Conservation (phyloP, 805 yeast species). For the Kockiozyma suomiensis region DNA sequence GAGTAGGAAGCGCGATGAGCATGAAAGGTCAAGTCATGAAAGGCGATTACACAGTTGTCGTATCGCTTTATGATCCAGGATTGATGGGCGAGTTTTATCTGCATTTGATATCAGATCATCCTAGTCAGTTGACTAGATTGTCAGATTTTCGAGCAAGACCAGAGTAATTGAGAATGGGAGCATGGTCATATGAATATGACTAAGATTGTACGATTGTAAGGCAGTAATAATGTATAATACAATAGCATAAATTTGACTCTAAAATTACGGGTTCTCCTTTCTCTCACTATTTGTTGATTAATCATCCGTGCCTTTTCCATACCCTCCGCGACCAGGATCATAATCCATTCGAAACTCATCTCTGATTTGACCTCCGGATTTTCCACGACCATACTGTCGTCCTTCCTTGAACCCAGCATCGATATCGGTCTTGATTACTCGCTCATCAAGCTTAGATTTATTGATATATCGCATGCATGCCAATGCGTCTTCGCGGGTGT, state of each 20-base stretch:
- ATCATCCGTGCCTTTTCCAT: conserved; percentile 37
- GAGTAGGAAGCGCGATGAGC: conserved; percentile 16
- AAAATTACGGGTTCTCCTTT: not conserved
- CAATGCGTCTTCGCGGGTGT: conserved; percentile 67
- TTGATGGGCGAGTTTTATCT: conserved; percentile 20
- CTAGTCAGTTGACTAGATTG: conserved; percentile 10
- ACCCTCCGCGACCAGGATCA: conserved; percentile 51
- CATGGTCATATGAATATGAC: not conserved
- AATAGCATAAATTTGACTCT: not conserved
- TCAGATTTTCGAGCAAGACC: conserved; percentile 14
- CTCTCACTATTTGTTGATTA: too few relatives aligned
- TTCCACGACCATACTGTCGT: conserved; percentile 92
- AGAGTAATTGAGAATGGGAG: not conserved
- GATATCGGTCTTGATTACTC: conserved; percentile 78
- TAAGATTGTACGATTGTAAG: not conserved
- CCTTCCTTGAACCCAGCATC: conserved; percentile 98
- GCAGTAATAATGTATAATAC: not conserved
- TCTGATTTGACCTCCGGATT: conserved; percentile 86
- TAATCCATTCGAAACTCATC: conserved; percentile 59
- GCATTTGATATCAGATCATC: conserved; percentile 2
- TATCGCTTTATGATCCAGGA: conserved; percentile 26
- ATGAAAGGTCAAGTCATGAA: conserved; percentile 2
- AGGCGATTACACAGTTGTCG: conserved; percentile 29
- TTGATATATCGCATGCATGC: conserved; percentile 81
- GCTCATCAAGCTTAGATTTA: conserved; percentile 82